phyloP scores from a whole-genome alignment of 306 rosid genomes.

The Castanospermum australe region DNA sequence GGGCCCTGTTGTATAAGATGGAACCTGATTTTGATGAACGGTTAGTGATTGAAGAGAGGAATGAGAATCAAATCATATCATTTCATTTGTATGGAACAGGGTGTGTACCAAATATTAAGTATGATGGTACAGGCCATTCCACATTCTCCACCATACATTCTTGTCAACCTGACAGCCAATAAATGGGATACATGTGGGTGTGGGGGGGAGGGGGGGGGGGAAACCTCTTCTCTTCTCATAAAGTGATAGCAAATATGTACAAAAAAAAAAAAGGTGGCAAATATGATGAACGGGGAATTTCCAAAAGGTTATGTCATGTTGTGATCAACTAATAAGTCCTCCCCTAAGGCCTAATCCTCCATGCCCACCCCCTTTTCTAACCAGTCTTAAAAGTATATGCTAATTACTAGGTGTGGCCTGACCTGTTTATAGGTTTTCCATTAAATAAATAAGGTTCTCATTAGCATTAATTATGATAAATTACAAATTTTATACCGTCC shows the following conservation, averaged over 20 bases:
- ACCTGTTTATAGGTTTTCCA: background rate
- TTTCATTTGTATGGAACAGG: conserved; percentile 20
- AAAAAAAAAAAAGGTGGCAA: too few species aligned
- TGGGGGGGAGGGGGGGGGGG: too few species aligned
- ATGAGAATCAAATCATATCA: too few species aligned
- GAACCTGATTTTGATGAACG: conserved; percentile 11
- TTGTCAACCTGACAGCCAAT: conserved; percentile 45
- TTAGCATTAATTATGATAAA: too few species aligned
- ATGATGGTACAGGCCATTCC: conserved; percentile 29
- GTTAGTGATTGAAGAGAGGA: conserved; percentile 27
- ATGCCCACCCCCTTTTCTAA: background rate
- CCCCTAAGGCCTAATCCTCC: too few species aligned
- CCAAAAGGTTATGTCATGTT: background rate
- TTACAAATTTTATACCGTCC: too few species aligned
- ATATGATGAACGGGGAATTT: conserved; percentile 2
- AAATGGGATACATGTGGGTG: conserved; percentile 41
- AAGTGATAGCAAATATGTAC: conserved; percentile 24
- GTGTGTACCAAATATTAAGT: conserved; percentile 21
- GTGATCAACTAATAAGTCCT: background rate
- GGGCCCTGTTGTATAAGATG: background rate
- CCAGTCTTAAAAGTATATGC: background rate
- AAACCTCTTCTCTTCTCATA: background rate
- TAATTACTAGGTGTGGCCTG: background rate
- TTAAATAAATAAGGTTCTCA: too few species aligned
- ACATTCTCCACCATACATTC: conserved; percentile 50